These are phyloP conservation scores for Omphalotus guepiniiformis DNA, from an alignment of 768 basidiomycete genomes.

Conservation along the genomic window DNA sequence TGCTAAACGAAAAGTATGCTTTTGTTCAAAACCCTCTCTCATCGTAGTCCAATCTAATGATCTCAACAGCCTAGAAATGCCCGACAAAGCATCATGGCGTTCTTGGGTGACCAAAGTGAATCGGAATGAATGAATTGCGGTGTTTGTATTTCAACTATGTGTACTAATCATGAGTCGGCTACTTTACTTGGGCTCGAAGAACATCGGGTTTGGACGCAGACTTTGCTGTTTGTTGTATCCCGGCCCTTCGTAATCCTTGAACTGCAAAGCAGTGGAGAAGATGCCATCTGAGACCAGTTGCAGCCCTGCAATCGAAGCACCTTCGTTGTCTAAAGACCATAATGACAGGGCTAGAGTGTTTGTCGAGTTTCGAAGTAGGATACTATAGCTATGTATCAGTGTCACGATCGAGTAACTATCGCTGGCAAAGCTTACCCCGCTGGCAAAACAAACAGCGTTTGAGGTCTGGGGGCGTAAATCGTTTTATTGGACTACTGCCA, in stretches of 20 bases:
- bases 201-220: slow-evolving; percentile 22
- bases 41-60: neutral
- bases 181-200: neutral
- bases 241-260: slow-evolving; percentile 38
- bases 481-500: no score
- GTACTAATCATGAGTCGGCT: no score
- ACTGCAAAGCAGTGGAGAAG: slow-evolving; percentile 35
- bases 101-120: slow-evolving; percentile 69
- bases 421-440: slow-evolving; percentile 31
- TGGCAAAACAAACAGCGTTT: slow-evolving; percentile 47
- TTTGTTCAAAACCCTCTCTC: neutral
- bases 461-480: no score
- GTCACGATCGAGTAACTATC: no score
- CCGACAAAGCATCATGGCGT: slow-evolving; percentile 62
- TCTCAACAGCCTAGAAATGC: slow-evolving; percentile 33
- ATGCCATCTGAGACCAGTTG: slow-evolving; percentile 41
- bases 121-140: slow-evolving; percentile 35
- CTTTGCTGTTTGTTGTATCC: slow-evolving; percentile 35
- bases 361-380: slow-evolving; percentile 34
- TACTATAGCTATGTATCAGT: no score
- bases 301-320: slow-evolving; percentile 39
- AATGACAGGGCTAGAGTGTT: slow-evolving; percentile 46
- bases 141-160: no score
- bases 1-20: slow-evolving; percentile 39
- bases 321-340: slow-evolving; percentile 42